These are phyloP conservation scores for Mucuna pruriens DNA, from an alignment of 306 rosid genomes.

Conservation along the genomic window DNA sequence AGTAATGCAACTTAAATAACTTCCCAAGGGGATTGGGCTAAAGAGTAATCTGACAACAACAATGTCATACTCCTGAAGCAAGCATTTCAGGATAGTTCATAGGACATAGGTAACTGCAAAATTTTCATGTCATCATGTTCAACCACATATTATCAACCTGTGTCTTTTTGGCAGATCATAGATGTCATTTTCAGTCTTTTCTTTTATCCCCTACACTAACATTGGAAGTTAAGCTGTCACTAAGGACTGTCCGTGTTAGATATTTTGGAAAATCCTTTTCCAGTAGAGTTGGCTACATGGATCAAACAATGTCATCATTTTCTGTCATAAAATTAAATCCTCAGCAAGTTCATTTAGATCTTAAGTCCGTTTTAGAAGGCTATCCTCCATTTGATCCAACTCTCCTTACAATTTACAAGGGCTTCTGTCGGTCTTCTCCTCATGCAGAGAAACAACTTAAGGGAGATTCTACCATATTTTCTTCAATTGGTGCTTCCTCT, in stretches of 20 bases:
- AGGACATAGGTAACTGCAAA: background rate
- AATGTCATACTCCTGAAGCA: background rate
- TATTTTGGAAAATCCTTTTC: background rate
- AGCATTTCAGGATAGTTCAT: background rate
- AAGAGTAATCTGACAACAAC: background rate
- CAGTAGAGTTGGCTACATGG: background rate
- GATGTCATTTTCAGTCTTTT: background rate
- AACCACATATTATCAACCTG: background rate
- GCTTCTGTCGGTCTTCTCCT: background rate
- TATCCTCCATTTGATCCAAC: background rate
- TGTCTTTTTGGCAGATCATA: background rate
- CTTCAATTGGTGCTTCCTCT: background rate
- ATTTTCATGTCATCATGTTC: background rate
- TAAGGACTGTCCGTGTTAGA: background rate
- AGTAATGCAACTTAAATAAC: constrained; percentile 5
- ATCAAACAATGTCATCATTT: background rate
- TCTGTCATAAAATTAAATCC: background rate
- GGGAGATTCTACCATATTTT: background rate
- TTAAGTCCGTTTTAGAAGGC: background rate
- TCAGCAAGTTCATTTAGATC: background rate
- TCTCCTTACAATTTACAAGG: background rate
- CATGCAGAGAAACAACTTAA: too few relatives aligned
- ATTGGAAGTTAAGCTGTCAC: background rate
- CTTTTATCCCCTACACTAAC: background rate
- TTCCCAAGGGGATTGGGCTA: background rate